Percentiles rank a stretch among this genome's conserved stretches.
These are phyloP conservation scores for Apiospora malaysiana DNA, from an alignment of 2,329 filamentous ascomycete genomes.

Conservation along the genomic window DNA sequence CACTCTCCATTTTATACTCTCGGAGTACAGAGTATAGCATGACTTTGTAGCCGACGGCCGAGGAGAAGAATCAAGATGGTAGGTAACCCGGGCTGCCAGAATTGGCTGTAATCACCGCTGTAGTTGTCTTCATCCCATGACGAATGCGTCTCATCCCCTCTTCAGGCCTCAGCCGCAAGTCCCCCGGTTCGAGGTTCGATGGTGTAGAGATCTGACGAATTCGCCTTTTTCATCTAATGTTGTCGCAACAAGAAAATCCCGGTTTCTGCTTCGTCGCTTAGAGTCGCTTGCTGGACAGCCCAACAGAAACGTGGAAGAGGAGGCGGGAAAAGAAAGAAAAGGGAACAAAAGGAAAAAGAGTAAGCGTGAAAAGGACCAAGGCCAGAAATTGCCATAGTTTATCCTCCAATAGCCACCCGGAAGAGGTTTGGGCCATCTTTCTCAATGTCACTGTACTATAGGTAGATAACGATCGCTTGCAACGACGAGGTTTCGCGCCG, in stretches of 20 bases:
- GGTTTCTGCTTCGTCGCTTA: not conserved
- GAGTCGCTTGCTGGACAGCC: not conserved
- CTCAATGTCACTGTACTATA: not conserved
- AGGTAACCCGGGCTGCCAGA: not conserved
- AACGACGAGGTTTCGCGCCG: not conserved
- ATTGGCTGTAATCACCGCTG: not conserved
- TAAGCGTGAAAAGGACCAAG: not conserved
- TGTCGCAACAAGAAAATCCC: not conserved
- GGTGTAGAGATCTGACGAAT: not conserved
- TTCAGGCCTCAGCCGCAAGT: not conserved
- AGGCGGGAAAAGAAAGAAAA: not conserved
- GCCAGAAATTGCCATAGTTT: not conserved
- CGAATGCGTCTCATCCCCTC: constrained; percentile 5
- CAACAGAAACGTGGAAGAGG: not conserved
- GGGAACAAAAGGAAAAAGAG: not conserved
- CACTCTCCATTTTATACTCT: not conserved
- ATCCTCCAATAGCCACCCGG: not conserved
- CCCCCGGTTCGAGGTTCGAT: not conserved
- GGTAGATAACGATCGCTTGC: not conserved
- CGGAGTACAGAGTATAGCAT: not conserved
- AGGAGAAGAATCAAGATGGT: not conserved
- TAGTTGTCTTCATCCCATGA: constrained; percentile 5
- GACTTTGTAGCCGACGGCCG: not conserved
- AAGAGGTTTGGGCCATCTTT: not conserved
- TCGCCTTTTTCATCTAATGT: not conserved